Evolutionary conservation across 495 filamentous ascomycete species (phyloP).

Genomic region (Talaromyces liani): DNA sequence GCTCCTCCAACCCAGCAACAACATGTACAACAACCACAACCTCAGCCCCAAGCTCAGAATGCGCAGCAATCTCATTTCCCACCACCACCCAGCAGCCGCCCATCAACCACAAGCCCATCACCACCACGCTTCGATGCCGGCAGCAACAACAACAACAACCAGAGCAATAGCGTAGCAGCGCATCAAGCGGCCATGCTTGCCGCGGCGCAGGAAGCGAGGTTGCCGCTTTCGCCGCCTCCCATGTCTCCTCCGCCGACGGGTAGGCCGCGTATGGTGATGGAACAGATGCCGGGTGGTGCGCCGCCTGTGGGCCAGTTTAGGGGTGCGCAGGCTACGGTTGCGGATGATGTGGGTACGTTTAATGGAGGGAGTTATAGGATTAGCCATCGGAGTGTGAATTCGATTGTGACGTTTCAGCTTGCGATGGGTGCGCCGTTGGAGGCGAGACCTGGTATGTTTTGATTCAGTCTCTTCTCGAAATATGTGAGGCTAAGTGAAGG

Average conservation of each 20-base stretch:
- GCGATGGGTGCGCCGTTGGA: conserved; percentile 80
- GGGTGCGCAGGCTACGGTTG: conserved; percentile 46
- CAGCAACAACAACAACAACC: conserved; percentile 13
- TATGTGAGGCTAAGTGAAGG: not conserved
- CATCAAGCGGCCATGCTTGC: conserved; percentile 8
- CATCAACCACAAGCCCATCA: conserved; percentile 11
- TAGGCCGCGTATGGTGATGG: conserved; percentile 16
- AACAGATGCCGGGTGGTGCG: conserved; percentile 36
- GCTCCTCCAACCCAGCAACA: conserved; percentile 20
- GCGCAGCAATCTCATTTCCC: conserved; percentile 14
- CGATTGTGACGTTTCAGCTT: conserved; percentile 79
- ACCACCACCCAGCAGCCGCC: conserved; percentile 14
- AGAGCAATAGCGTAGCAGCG: conserved; percentile 3
- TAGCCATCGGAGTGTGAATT: conserved; percentile 87
- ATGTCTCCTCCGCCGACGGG: conserved; percentile 18
- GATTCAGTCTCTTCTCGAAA: too few relatives aligned
- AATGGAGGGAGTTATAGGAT: conserved; percentile 93
- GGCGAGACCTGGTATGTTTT: conserved; percentile 63
- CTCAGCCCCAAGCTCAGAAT: conserved; percentile 23
- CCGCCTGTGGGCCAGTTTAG: conserved; percentile 46
- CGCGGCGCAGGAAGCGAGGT: conserved; percentile 13
- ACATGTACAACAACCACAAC: conserved; percentile 16
- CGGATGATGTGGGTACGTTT: conserved; percentile 87
- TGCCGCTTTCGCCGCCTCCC: conserved; percentile 15
- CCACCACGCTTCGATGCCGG: conserved; percentile 10